Conservation (phyloP, 352 stramenopile species). For the Elongisporangium prolatum region DNA sequence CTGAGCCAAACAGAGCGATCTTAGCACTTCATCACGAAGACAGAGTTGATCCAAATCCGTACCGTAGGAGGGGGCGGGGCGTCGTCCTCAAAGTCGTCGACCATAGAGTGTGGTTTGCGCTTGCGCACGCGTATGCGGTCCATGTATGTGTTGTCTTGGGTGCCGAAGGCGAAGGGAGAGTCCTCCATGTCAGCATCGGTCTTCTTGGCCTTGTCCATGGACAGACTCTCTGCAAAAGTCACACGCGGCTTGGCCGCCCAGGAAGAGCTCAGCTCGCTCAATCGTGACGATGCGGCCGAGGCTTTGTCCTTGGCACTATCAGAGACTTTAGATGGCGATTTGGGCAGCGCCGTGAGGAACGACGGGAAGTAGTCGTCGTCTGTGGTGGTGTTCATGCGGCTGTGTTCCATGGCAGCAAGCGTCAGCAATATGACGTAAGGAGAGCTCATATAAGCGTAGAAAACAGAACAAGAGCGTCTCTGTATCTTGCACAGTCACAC, state of each 20-base stretch:
- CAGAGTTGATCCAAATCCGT: neutral
- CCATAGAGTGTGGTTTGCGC: conserved; percentile 27
- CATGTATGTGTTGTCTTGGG: conserved; percentile 21
- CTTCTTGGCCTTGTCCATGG: conserved; percentile 49
- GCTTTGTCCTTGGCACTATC: conserved; percentile 53
- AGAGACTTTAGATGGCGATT: conserved; percentile 29
- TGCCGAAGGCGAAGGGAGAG: conserved; percentile 57
- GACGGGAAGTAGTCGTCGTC: conserved; percentile 79
- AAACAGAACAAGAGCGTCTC: neutral
- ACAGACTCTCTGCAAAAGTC: conserved; percentile 66
- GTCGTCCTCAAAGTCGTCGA: conserved; percentile 41
- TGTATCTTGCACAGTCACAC: neutral
- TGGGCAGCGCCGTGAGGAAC: conserved; percentile 53
- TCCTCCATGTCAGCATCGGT: conserved; percentile 40
- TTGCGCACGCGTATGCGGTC: conserved; percentile 41
- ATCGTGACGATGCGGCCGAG: conserved; percentile 9
- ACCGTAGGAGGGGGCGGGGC: conserved; percentile 54
- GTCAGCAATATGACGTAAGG: neutral
- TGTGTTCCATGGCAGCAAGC: neutral
- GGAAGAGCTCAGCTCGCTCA: conserved; percentile 17
- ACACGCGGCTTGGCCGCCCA: conserved; percentile 34
- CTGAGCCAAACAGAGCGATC: neutral
- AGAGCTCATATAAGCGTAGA: neutral
- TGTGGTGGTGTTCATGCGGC: conserved; percentile 16
- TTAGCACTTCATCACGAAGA: neutral